Base-by-base conservation (phyloP, 352 stramenopile genomes). In the Thraustochytrium sp. region DNA sequence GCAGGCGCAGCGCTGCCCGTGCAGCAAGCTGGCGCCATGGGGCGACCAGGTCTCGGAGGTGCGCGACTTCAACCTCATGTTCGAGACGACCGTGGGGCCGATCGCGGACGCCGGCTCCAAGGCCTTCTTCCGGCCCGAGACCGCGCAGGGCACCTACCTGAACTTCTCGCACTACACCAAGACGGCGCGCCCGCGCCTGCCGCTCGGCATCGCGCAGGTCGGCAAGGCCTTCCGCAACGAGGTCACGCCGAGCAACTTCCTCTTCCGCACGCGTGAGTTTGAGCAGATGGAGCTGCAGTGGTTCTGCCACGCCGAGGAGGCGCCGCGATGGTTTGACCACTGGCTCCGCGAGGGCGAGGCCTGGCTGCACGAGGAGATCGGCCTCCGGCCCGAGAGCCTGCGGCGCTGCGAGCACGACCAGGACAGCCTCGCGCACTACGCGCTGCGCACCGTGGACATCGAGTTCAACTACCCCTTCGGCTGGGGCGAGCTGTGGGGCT, bases 161-260 rank as follows among this genome's bases (percentile, higher is more conserved):
- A 98, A 99, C 87, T 99, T 98, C 86, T 94, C 95, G 76, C 96
- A 98, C 84, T 89, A 97, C 40, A 48, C 34, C 77, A 92, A 88
- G 55, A 95, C 93, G 3, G 93, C 93, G 85, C 89, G 95, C 42
- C 91, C 92, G 86, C 98, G 98, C 46, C 86, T 96, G 68, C 95
- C 96, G 26, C 98, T 98, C 84, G 95, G 82, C 44, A 95, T 98
- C 76, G 95, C 94, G 0, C 95, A 98, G 85, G 96, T 99, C 86
- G 96, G 96, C 82, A 99, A 98, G 86, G 96, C 94, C 65, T 99
- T 99, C 87, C 92, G 96, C 26, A 99, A 99, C 85, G 96, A 99
- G 89, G 98, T 99, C 85, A 98, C 94, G 13, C 94, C 95, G 0
- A 89, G 94, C 5, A 96, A 98, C 80, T 99, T 98, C 85, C 90